Base-by-base conservation (phyloP, 495 filamentous ascomycete genomes). In the Margaritispora aquatica region DNA sequence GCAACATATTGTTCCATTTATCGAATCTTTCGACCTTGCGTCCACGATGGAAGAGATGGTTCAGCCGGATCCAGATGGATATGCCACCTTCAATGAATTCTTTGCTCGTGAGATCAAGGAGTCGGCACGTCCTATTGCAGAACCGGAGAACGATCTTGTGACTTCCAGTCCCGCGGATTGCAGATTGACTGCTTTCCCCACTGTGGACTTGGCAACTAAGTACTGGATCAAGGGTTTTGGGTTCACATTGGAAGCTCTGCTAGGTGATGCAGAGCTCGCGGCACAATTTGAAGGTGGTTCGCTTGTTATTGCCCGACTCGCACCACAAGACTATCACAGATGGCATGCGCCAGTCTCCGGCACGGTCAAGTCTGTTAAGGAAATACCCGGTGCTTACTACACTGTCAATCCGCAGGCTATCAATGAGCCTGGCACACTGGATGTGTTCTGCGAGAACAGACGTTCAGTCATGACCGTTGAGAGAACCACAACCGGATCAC, bases 301-400 rank as follows among this genome's bases (percentile, higher is more conserved):
- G 1, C 66, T 77, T 44, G 73, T 71, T 34, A 74, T 73, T 61
- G 72, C 75, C 21, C 68, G 74, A 22, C 61, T 81, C 0, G 67
- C 66, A 5, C 70, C 75, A 7, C 73, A 73, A 56, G 73, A 79
- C 62, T 80, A 81, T 50, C 77, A 79, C 57, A 73, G 77, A 27
- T 76, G 73, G 68, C 77, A 80, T 62, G 69, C 70, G 2, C 78
- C 78, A 1, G 70, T 79, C 5, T 59, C 63, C 0, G 76, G 74
- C 0, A 68, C 34, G 17, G 69, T 78, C 22, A 64, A 60, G 49
- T 47, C 53, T 15, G 67, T 71, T 48, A 67, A 62, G 20, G 66
- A 69, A 20, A 73, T 77, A 3, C 69, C 63, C 8, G 70, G 70
- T 13, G 63, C 67, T 13, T 72, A 70, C 55, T 70, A 71, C 50